These are phyloP conservation scores for Leptographium wingfieldii DNA, from an alignment of 2,329 filamentous ascomycete species.

Conservation along the genomic window DNA sequence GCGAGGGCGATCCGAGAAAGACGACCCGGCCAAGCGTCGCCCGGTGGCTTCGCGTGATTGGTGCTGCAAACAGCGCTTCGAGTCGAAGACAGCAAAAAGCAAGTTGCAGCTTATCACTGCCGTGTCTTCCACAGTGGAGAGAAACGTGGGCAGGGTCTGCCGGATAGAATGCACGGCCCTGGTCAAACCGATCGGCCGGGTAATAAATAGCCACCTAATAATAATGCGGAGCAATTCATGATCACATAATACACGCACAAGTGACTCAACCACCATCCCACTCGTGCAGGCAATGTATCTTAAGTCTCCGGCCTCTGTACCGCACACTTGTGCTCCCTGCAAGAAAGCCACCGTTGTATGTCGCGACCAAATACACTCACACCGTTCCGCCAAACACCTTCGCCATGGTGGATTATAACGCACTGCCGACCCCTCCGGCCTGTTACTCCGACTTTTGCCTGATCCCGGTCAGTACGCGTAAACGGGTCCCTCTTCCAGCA, in stretches of 20 bases:
- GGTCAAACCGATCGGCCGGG: not conserved
- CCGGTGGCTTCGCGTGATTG: not conserved
- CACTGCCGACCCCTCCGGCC: conserved; percentile 51
- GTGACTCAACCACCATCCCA: not conserved
- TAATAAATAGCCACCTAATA: not conserved
- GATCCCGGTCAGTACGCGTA: conserved; percentile 50
- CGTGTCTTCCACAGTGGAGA: no score
- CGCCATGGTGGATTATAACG: conserved; percentile 27
- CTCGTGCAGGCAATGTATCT: not conserved
- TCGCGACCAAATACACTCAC: not conserved
- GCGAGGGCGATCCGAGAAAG: not conserved
- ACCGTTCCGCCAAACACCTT: not conserved
- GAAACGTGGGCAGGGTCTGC: not conserved
- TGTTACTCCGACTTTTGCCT: conserved; percentile 89
- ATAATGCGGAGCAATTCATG: not conserved
- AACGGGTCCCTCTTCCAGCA: not conserved
- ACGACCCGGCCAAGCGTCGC: not conserved
- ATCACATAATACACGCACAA: not conserved
- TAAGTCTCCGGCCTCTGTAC: not conserved
- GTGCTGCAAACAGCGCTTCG: not conserved
- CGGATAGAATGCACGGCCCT: not conserved
- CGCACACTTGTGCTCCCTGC: not conserved
- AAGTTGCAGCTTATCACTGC: not conserved
- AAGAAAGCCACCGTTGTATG: not conserved
- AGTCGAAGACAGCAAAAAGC: not conserved